Conservation (phyloP, 352 stramenopile genomes). For the Phytophthora parvispora region DNA sequence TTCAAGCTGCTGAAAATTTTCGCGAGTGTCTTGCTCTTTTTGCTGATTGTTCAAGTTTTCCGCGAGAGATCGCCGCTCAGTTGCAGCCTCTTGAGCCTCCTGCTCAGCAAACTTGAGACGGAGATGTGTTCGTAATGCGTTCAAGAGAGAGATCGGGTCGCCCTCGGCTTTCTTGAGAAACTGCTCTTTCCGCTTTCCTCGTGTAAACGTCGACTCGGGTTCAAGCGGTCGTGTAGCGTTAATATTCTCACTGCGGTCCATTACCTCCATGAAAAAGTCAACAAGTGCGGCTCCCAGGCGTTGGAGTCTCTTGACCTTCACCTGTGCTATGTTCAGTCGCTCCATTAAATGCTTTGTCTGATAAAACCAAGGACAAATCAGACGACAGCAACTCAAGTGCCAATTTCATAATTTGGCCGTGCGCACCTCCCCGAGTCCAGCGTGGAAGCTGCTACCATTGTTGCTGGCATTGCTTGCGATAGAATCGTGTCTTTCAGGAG, state of each 20-base stretch:
- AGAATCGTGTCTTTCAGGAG: conserved; percentile 10
- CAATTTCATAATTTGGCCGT: background rate
- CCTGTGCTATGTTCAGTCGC: conserved; percentile 65
- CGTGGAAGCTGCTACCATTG: conserved; percentile 7
- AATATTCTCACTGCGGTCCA: conserved; percentile 50
- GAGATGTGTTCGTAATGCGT: conserved; percentile 73
- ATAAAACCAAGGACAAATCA: too few species aligned
- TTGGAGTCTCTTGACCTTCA: conserved; percentile 72
- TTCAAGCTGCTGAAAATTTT: conserved; percentile 53
- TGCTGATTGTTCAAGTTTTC: conserved; percentile 41
- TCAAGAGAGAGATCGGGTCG: conserved; percentile 76
- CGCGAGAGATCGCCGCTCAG: conserved; percentile 29
- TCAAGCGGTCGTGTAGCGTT: conserved; percentile 11
- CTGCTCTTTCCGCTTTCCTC: conserved; percentile 64
- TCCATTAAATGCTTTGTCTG: conserved; percentile 75
- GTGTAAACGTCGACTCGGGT: conserved; percentile 49
- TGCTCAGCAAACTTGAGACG: conserved; percentile 69
- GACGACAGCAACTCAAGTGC: background rate
- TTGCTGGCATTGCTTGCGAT: conserved; percentile 8
- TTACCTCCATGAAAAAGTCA: conserved; percentile 82
- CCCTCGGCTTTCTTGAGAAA: conserved; percentile 66
- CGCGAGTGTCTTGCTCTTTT: conserved; percentile 48
- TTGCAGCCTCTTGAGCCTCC: conserved; percentile 41
- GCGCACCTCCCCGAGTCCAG: conserved; percentile 28
- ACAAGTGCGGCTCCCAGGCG: conserved; percentile 73